Base-by-base conservation (phyloP, 2,329 filamentous ascomycete species). In the Macrophomina phaseolina region DNA sequence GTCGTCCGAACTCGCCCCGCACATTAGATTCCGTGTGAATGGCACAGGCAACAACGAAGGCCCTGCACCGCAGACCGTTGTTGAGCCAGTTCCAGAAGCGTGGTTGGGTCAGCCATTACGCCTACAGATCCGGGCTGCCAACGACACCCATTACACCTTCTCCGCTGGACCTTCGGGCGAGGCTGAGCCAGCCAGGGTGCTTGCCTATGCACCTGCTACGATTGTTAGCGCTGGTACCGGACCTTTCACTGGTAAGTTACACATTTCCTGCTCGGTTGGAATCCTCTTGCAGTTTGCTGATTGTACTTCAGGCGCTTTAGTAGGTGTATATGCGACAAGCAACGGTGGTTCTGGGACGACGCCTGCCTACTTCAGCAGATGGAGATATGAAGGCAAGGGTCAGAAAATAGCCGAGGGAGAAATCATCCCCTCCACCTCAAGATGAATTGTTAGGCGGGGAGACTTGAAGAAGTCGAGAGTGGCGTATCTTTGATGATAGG, bases 301-400 rank as follows among this genome's bases (percentile, higher is more conserved):
- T 32, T 30, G 12, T 45, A 12, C 12, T 18, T 18, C 36, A 79
- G 84, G 85, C 0, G 80, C 80, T 0, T 73, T 87, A n/a, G 68
- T 87, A 0, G 85, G 85, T 0, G 78, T 82, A 0, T 87, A 86
- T 71, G 81, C 81, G 48, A 87, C 85, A 4, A 84, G 76, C 32
- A 87, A 87, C 68, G 84, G 84, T 0, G 78, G 79, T 1, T 71
- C 77, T 9, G 81, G 78, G 1, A 77, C 70, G 2, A 80, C 80
- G 32, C 77, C 80, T 3, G 83, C 81, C 3, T 86, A 84, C 71
- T 73, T 86, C 52, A 79, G 76, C 4, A 75, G 81, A 18, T 86
- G 84, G 83, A 78, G 74, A 65, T 86, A 85, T 69, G 72, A 66
- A 73, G 78, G 64, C 79, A 32, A 40, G 5, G 61, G 61, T 2